phyloP scores from a whole-genome alignment of 208 protist species.

The Trypanosoma boissoni region DNA sequence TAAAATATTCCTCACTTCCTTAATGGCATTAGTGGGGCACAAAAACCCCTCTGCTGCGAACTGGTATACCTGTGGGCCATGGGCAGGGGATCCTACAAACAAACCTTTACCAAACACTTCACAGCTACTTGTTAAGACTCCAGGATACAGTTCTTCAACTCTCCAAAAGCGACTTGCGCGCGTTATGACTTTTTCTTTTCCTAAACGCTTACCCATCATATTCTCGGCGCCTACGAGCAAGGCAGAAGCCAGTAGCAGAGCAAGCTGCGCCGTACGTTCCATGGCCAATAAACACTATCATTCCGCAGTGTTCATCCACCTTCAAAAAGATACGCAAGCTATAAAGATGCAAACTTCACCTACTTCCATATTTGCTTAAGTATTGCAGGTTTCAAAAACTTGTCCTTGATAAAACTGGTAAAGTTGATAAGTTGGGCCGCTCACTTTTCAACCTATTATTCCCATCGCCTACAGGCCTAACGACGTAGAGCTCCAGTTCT shows the following conservation, averaged over 20 bases:
- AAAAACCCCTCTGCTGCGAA: slow-evolving; percentile 15
- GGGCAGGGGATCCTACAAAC: slow-evolving; percentile 26
- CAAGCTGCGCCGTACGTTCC: slow-evolving; percentile 81
- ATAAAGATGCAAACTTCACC: too few species aligned
- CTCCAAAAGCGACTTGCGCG: background rate
- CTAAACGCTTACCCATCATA: slow-evolving; percentile 34
- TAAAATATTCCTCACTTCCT: slow-evolving; percentile 94
- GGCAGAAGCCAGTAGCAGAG: slow-evolving; percentile 52
- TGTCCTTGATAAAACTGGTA: too few species aligned
- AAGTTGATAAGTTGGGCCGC: too few species aligned
- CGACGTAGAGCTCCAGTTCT: too few species aligned
- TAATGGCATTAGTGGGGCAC: slow-evolving; percentile 92
- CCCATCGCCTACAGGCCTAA: too few species aligned
- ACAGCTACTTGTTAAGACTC: slow-evolving; percentile 3
- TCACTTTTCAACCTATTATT: too few species aligned
- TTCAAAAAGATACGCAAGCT: slow-evolving; percentile 49
- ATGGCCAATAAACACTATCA: slow-evolving; percentile 53
- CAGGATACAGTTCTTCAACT: slow-evolving; percentile 12
- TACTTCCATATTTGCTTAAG: too few species aligned
- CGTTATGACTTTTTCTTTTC: slow-evolving; percentile 33
- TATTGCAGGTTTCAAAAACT: too few species aligned
- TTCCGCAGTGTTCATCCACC: slow-evolving; percentile 62
- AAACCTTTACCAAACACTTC: slow-evolving; percentile 10
- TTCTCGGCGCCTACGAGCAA: slow-evolving; percentile 31
- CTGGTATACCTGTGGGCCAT: slow-evolving; percentile 34